Conservation (phyloP, 1,284 basidiomycete genomes). For the Ustilago hordei region DNA sequence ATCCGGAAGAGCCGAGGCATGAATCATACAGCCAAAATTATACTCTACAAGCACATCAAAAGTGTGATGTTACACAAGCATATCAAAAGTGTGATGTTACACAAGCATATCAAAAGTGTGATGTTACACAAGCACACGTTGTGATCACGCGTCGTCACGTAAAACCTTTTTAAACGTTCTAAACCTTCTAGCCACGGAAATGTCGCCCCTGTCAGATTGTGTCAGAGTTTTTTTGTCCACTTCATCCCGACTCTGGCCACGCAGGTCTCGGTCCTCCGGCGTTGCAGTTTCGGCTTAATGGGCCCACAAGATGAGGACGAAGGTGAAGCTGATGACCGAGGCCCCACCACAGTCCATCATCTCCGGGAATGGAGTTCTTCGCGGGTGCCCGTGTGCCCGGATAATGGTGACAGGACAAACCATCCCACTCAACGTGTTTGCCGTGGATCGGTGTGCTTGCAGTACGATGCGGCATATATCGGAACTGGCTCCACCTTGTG, state of each 20-base stretch:
- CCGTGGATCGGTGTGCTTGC: not conserved
- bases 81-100: constrained; percentile 1
- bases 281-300: not conserved
- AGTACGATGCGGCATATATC: not conserved
- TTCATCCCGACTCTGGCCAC: not conserved
- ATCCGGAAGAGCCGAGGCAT: not conserved
- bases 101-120: constrained; percentile 1
- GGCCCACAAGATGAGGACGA: not conserved
- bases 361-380: not conserved
- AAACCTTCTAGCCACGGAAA: not conserved
- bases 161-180: not conserved
- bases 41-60: not conserved
- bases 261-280: not conserved
- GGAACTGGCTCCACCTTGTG: not conserved
- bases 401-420: constrained; percentile 1
- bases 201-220: not conserved
- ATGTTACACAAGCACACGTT: constrained; percentile 10
- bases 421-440: not conserved
- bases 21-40: not conserved
- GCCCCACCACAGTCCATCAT: not conserved
- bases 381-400: not conserved
- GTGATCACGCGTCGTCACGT: constrained; percentile 10
- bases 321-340: not conserved
- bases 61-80: constrained; percentile 7
- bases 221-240: not conserved